Evolutionary conservation across 306 rosid genomes (phyloP).

Genomic region (Biancaea sappan): DNA sequence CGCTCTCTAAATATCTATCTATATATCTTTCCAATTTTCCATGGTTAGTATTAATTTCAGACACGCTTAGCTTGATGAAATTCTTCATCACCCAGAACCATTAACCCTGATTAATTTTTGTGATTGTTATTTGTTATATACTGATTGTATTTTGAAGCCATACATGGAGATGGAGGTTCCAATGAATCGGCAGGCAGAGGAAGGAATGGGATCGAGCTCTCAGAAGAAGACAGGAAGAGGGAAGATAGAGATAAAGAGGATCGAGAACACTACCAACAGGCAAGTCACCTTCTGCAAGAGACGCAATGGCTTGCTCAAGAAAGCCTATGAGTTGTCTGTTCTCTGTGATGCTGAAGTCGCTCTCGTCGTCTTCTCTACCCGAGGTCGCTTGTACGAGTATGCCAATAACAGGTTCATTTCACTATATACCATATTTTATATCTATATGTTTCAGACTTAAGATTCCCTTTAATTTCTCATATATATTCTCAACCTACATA

Average conservation of each 20-base stretch:
- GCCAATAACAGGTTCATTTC: conserved; percentile 88
- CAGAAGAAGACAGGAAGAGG: conserved; percentile 87
- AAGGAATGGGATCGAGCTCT: conserved; percentile 53
- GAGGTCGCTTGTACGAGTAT: conserved; percentile 94
- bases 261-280: conserved; percentile 84
- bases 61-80: too few species aligned
- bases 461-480: too few species aligned
- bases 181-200: conserved; percentile 42
- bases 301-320: conserved; percentile 85
- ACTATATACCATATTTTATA: too few species aligned
- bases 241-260: conserved; percentile 83
- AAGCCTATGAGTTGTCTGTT: conserved; percentile 88
- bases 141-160: too few species aligned
- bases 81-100: too few species aligned
- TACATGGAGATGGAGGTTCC: conserved; percentile 75
- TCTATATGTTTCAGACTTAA: too few species aligned
- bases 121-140: too few species aligned
- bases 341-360: conserved; percentile 95
- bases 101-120: too few species aligned
- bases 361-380: conserved; percentile 83
- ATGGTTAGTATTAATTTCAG: conserved; percentile 40
- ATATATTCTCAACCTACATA: too few species aligned
- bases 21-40: too few species aligned
- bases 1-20: not conserved
- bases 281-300: conserved; percentile 94